Conservation (phyloP, 345 rosid species). For the Pugionium cornutum region DNA sequence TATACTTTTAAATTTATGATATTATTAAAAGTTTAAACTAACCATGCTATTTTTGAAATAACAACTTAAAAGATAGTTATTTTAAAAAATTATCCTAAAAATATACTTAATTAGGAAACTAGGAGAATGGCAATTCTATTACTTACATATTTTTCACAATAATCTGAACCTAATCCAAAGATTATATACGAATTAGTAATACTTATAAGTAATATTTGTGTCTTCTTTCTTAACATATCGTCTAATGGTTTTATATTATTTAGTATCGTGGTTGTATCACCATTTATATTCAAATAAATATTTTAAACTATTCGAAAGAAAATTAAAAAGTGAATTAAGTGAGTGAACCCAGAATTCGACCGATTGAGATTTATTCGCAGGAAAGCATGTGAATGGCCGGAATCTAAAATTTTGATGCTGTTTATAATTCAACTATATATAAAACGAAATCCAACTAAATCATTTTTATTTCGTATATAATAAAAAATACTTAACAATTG, state of each 20-base stretch:
- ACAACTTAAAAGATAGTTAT: no score
- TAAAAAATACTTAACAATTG: slow-evolving; percentile 7
- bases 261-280: no score
- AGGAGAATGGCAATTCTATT: no score
- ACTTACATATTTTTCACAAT: neutral
- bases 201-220: neutral
- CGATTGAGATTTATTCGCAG: neutral
- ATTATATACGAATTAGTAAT: neutral
- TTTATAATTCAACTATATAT: slow-evolving; percentile 22
- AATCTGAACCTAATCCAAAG: neutral
- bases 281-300: no score
- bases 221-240: neutral
- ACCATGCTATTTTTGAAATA: no score
- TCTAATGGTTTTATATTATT: no score
- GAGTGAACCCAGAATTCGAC: neutral
- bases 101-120: no score
- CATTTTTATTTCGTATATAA: neutral
- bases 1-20: no score
- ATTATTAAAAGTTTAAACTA: no score
- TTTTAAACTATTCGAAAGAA: no score
- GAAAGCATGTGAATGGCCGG: slow-evolving; percentile 30
- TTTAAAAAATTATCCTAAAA: no score
- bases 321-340: neutral
- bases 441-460: slow-evolving; percentile 5
- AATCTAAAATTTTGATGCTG: slow-evolving; percentile 29